phyloP scores from a whole-genome alignment of 306 rosid genomes.

The Adenanthera pavonina region DNA sequence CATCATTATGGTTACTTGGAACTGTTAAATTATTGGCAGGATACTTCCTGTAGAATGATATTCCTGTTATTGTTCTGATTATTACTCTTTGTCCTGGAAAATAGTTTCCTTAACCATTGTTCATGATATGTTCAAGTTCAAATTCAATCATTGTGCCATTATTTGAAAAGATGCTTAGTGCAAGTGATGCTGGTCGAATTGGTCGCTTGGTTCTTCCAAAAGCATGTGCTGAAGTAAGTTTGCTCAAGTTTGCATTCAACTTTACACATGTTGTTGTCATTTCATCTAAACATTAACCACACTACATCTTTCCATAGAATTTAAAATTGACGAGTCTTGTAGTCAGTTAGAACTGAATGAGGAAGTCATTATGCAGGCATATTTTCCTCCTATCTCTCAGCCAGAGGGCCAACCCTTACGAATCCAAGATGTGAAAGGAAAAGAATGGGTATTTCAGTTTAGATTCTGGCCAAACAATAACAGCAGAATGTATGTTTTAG shows the following conservation, averaged over 20 bases:
- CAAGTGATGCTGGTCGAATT: slow-evolving; percentile 99
- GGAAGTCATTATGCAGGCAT: slow-evolving; percentile 67
- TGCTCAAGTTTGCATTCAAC: slow-evolving; percentile 7
- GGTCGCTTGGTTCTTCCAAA: slow-evolving; percentile 98
- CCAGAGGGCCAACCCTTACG: slow-evolving; percentile 98
- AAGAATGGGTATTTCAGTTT: slow-evolving; percentile 98
- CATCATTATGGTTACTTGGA: slow-evolving; percentile 43
- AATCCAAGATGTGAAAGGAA: slow-evolving; percentile 97
- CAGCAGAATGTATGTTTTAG: slow-evolving; percentile 99
- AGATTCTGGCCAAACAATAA: slow-evolving; percentile 99
- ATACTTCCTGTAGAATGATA: slow-evolving; percentile 29
- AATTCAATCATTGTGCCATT: slow-evolving; percentile 92
- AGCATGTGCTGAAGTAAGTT: slow-evolving; percentile 97
- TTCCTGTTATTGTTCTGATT: slow-evolving; percentile 29
- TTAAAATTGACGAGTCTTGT: slow-evolving; percentile 22
- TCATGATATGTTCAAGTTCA: slow-evolving; percentile 67
- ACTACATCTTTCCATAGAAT: background rate
- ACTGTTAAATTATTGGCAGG: slow-evolving; percentile 15
- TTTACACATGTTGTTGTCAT: slow-evolving; percentile 26
- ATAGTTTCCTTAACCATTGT: slow-evolving; percentile 62
- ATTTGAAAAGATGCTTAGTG: slow-evolving; percentile 99
- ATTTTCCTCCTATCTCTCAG: slow-evolving; percentile 97
- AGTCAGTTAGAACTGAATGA: slow-evolving; percentile 40
- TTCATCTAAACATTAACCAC: slow-evolving; percentile 26
- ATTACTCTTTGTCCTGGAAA: slow-evolving; percentile 25